These are phyloP conservation scores for Magnolia sinica DNA, from an alignment of 164 flowering plant species.

Conservation along the genomic window DNA sequence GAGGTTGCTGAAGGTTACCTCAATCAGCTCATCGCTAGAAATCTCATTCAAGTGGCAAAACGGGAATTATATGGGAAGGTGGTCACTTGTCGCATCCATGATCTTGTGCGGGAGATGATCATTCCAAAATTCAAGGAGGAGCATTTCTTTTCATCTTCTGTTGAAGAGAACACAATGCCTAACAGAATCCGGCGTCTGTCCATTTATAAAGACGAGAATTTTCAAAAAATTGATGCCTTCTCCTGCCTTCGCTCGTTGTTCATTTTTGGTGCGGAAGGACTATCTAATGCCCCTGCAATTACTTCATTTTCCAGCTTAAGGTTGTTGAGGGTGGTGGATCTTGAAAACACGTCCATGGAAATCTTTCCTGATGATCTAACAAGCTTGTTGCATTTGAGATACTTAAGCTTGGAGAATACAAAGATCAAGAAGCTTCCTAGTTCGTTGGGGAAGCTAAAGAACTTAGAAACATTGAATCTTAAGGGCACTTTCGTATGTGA, in stretches of 20 bases:
- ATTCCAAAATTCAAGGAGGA: conserved; percentile 7
- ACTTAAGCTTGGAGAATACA: conserved; percentile 10
- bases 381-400: conserved; percentile 2
- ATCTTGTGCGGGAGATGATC: conserved; percentile 10
- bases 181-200: conserved; percentile 24
- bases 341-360: neutral
- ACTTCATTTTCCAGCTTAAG: neutral
- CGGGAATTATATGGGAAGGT: conserved; percentile 1
- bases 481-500: conserved; percentile 5
- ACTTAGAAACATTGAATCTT: conserved; percentile 9
- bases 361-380: neutral
- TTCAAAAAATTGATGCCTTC: neutral
- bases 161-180: neutral
- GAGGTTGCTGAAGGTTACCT: conserved; percentile 14
- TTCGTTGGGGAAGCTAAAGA: conserved; percentile 7
- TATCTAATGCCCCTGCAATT: too few relatives aligned
- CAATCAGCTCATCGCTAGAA: neutral
- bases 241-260: conserved; percentile 1
- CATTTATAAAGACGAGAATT: conserved; percentile 2
- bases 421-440: conserved; percentile 9
- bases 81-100: conserved; percentile 11
- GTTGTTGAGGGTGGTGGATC: conserved; percentile 8
- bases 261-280: neutral
- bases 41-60: conserved; percentile 5
- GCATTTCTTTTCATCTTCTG: neutral